These are phyloP conservation scores for Trichoderma sp. DNA, from an alignment of 2,329 filamentous ascomycete genomes.

Conservation along the genomic window DNA sequence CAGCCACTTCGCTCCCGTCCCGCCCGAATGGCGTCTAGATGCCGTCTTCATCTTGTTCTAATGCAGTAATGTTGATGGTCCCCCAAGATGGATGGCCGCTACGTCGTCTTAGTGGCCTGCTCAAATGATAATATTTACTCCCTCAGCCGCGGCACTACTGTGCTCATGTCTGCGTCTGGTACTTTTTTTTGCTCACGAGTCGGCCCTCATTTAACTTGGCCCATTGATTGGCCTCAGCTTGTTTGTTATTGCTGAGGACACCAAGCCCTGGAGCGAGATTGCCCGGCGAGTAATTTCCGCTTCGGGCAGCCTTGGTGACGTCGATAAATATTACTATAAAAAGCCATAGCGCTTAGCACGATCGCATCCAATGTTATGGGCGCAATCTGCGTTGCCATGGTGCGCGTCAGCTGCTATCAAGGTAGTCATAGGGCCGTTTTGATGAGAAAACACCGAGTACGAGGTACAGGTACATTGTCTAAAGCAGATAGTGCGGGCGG, in stretches of 20 bases:
- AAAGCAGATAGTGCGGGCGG: not conserved
- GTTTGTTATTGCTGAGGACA: conserved; percentile 8
- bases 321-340: conserved; percentile 14
- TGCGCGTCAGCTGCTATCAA: conserved; percentile 9
- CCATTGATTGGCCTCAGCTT: not conserved
- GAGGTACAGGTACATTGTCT: not conserved
- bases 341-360: conserved; percentile 12
- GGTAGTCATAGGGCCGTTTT: not conserved
- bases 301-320: conserved; percentile 6
- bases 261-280: conserved; percentile 11
- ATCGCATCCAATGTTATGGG: not conserved
- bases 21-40: not conserved
- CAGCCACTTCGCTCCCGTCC: conserved; percentile 9
- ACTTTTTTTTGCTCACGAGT: not conserved
- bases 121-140: not conserved
- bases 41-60: not conserved
- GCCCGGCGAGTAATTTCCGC: conserved; percentile 13
- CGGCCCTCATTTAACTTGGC: not conserved
- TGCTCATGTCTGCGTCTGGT: not conserved
- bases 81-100: not conserved
- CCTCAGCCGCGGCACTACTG: not conserved
- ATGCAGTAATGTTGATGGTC: not conserved
- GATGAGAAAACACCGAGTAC: not conserved
- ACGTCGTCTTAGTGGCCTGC: not conserved
- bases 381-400: conserved; percentile 13